Evolutionary conservation across 2,329 filamentous ascomycete species (phyloP), one percentile per base, ranked within the genome.

Genomic region (Penicillium crustosum): DNA sequence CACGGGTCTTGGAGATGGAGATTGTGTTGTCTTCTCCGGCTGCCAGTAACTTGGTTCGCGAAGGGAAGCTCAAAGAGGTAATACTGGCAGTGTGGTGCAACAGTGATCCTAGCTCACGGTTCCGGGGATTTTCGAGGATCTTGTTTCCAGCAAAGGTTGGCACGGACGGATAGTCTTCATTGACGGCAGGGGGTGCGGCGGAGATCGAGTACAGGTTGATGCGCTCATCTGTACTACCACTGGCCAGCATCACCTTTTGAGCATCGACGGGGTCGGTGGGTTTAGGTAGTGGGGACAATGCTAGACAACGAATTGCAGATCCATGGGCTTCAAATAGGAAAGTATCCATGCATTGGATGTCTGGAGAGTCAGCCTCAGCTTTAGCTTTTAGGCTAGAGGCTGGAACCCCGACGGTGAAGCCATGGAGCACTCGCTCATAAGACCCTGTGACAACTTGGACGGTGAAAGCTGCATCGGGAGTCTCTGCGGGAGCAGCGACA

Each of bases 321-420:
- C 86, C 83, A 77, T 99, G 94, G 15, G 94, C 93, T 71, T 93
- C 91, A 83, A 99, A 97, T 57, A 99, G 84, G 75, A 99, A 99
- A 0, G 90, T 93, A 75, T 97, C 93, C 64, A 90, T 85, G 71
- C 97, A 97, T 51, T 87, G 82, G 54, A 87, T 80, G 17, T 81
- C 71, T 3, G 66, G 36, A 64, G 42, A 73, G 6, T 66, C 61
- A 43, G 61, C 50, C 53, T 68, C 57, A 52, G 70, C 63, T 49
- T 67, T 41, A 55, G 60, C 49, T 62, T 70, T 63, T 69, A 71
- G 61, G 13, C 60, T 56, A 12, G 61, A 58, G 17, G 69, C 61
- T 25, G 83, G 80, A 52, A 96, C 79, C 2, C 86, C 86, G n/a
- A 89, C 92, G 8, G 89, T 91, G 68, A 97, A 83, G 59, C 94